Base-by-base conservation (phyloP, 176 grass and related monocot genomes). In the Juncus effusus region DNA sequence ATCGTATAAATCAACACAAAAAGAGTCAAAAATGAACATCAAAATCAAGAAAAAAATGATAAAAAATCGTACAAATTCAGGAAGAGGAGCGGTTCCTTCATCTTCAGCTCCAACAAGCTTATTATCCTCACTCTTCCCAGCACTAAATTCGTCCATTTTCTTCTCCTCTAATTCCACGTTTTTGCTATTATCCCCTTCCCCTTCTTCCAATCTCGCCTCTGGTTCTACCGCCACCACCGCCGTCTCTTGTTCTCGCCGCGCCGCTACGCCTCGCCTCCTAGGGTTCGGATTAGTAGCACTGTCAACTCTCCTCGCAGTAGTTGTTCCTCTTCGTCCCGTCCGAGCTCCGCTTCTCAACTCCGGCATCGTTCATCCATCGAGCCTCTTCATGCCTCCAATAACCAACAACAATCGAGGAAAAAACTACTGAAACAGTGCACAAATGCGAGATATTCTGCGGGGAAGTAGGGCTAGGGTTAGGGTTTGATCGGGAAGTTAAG, bases 21-120 rank as follows among this genome's bases (percentile, higher is more conserved):
- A 28, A 28, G 19, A 28, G 19, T 28, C 19, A 28, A 55, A 11
- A 47, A 59, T 60, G n/a, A 56, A 60, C 4, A 39, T 9, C 42
- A 13, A 13, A 3, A 14, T 15, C 0, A 54, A 28, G 7, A 51
- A 54, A 37, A 13, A 77, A 35, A 44, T 6, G 49, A 35, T 54
- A 3, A 70, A 80, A 78, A 13, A 66, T 14, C 79, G 76, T 51
- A 99, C 95, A 83, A 57, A 87, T 61, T 90, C 95, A 19, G 89
- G 95, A 73, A 99, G 76, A 4, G 86, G 89, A n/a, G 83, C 68
- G 40, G 61, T 67, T 42, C 80, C 83, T 42, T 95, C 90, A 47
- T 90, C 89, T 13, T 94, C 86, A 0, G 45, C 76, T 15, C 55
- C 44, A 59, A 50, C 35, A 13, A 79, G 16, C 67, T 73, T 72